Base-by-base conservation (phyloP, 495 filamentous ascomycete species). In the Trichoderma gamsii region DNA sequence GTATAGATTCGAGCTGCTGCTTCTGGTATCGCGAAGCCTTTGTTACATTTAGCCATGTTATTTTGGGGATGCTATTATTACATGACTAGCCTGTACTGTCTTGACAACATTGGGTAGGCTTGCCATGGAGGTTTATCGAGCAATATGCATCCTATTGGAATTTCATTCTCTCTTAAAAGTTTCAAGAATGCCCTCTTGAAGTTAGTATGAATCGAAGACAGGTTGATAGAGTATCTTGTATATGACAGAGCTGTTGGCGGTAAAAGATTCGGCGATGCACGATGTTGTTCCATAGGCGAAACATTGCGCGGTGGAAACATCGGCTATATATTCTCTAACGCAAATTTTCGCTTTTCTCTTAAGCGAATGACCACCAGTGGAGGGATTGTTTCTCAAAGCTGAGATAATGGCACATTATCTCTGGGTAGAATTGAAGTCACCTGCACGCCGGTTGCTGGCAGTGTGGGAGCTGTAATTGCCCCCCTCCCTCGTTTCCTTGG, bases 131-230 rank as follows among this genome's bases (percentile, higher is more conserved):
- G 1, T 29, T 29, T 29, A 4, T 29, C 1, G 1, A 29, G 29
- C 29, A 29, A 29, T 29, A 29, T 29, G 29, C 4, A 29, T 4
- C 29, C 1, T 29, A 29, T 29, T 29, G 29, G 29, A 29, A 1
- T 29, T 29, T 29, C 1, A 29, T 1, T 29, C 29, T 29, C 29
- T 29, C 29, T 29, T 29, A 29, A 1, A 1, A 4, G 29, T 4
- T 29, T 29, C 1, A 29, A 29, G 29, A 29, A 29, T 29, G 4
- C 29, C 4, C 29, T 29, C 29, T 86, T 84, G 13, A 88, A 75
- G 82, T 16, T 83, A 85, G 69, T 88, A 89, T n/a, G n/a, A 11
- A 79, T 78, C 75, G 9, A 89, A 75, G 3, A 83, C 82, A 4
- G 29, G 29, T 4, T 75, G 71, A 6, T 72, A 71, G 0, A 89